A percentile compares a stretch with the other conserved stretches of the same genome.
Conservation (phyloP, 768 basidiomycete species). For the Rhodotorula toruloides region DNA sequence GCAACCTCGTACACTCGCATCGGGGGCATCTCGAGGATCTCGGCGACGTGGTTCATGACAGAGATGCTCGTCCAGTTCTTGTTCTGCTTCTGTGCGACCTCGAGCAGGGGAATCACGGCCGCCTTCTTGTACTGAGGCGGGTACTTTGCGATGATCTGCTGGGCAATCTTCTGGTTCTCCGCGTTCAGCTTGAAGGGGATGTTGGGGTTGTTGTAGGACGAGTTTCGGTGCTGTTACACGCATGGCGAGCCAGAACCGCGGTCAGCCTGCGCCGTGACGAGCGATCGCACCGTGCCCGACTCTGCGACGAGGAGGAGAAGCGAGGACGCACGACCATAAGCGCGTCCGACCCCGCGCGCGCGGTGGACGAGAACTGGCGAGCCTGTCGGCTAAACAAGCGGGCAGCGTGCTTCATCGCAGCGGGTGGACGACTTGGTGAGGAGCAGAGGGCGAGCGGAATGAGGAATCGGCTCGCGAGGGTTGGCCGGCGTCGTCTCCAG, state of each 20-base stretch:
- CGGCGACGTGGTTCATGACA: slow-evolving; percentile 98
- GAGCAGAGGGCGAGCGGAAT: neutral
- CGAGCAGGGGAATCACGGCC: slow-evolving; percentile 91
- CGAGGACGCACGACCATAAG: slow-evolving; percentile 22
- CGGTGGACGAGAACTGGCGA: slow-evolving; percentile 11
- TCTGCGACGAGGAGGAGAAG: too few species aligned
- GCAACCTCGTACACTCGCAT: slow-evolving; percentile 99
- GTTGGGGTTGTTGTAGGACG: slow-evolving; percentile 88
- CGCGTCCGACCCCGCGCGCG: slow-evolving; percentile 9
- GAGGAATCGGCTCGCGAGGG: too few species aligned
- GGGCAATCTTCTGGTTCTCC: slow-evolving; percentile 75
- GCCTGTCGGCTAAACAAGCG: slow-evolving; percentile 5
- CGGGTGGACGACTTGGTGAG: neutral
- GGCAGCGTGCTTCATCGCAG: neutral
- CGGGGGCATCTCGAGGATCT: slow-evolving; percentile 83
- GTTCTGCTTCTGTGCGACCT: slow-evolving; percentile 94
- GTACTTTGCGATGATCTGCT: slow-evolving; percentile 87
- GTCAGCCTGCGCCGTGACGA: too few species aligned
- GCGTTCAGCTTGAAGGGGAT: slow-evolving; percentile 81
- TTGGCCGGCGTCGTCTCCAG: neutral
- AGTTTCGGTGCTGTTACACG: slow-evolving; percentile 84
- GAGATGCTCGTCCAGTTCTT: slow-evolving; percentile 97
- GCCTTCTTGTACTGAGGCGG: slow-evolving; percentile 93
- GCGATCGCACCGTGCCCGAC: too few species aligned
- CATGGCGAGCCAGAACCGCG: too few species aligned